These are phyloP conservation scores for Ascodesmis nigricans DNA, from an alignment of 495 filamentous ascomycete species.

Conservation along the genomic window DNA sequence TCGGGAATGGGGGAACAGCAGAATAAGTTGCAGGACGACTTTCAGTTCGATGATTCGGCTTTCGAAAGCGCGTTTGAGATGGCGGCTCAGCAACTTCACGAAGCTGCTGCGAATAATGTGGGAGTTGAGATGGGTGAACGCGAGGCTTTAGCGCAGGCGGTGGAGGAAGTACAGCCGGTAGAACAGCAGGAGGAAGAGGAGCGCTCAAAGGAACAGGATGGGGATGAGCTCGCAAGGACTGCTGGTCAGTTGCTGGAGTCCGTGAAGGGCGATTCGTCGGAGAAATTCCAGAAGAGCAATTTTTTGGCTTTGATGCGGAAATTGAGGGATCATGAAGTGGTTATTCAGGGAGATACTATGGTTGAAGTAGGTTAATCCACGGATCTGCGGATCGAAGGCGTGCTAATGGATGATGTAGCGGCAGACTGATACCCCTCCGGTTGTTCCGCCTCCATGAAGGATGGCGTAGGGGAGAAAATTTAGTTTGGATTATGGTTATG, in stretches of 20 bases:
- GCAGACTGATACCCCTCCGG: no score
- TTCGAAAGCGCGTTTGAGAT: constrained; percentile 24
- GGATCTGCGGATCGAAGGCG: no score
- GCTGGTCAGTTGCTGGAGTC: constrained; percentile 50
- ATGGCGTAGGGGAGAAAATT: not conserved
- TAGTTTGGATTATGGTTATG: no score
- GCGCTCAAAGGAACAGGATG: constrained; percentile 24
- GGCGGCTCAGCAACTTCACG: constrained; percentile 12
- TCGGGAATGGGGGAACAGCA: constrained; percentile 3
- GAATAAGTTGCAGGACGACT: not conserved
- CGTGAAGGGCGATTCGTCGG: constrained; percentile 39
- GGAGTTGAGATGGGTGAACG: not conserved
- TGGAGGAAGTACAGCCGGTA: constrained; percentile 24
- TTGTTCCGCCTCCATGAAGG: no score
- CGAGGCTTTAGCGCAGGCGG: not conserved
- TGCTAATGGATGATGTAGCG: no score
- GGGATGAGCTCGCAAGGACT: constrained; percentile 46
- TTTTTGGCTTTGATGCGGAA: constrained; percentile 55
- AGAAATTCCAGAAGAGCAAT: constrained; percentile 57
- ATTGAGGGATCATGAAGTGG: constrained; percentile 19
- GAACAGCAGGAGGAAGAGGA: constrained; percentile 27
- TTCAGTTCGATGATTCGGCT: constrained; percentile 23
- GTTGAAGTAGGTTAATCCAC: constrained; percentile 17
- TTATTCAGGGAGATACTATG: constrained; percentile 18
- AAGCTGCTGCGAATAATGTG: no score